phyloP scores from a whole-genome alignment of 495 filamentous ascomycete genomes.

The Glonium stellatum region DNA sequence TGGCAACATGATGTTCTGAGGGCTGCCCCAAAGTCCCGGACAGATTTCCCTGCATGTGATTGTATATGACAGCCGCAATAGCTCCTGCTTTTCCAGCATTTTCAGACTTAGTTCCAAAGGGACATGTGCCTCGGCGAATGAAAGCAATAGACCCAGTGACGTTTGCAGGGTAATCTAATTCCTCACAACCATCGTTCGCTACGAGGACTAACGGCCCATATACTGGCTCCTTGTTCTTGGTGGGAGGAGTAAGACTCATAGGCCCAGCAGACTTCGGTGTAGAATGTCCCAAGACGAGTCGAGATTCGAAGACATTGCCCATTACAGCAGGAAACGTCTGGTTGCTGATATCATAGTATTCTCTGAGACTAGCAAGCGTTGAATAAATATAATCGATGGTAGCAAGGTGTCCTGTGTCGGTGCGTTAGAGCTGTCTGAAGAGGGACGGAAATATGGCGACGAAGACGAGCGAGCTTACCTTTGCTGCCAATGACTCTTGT shows the following conservation, averaged over 20 bases:
- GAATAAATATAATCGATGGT: slow-evolving; percentile 56
- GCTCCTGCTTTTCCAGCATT: slow-evolving; percentile 55
- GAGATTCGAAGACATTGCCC: slow-evolving; percentile 51
- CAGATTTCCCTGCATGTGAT: slow-evolving; percentile 45
- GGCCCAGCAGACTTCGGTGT: slow-evolving; percentile 46
- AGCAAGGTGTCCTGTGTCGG: slow-evolving; percentile 45
- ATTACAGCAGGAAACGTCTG: slow-evolving; percentile 54
- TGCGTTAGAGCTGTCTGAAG: slow-evolving; percentile 13
- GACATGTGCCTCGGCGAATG: slow-evolving; percentile 55
- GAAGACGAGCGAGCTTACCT: slow-evolving; percentile 38
- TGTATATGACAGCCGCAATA: slow-evolving; percentile 55
- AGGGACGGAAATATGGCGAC: not conserved
- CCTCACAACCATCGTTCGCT: slow-evolving; percentile 18
- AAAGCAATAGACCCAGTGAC: slow-evolving; percentile 55
- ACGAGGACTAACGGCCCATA: slow-evolving; percentile 27
- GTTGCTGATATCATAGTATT: slow-evolving; percentile 52
- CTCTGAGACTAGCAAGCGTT: slow-evolving; percentile 42
- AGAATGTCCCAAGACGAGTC: slow-evolving; percentile 48
- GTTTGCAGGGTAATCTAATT: slow-evolving; percentile 47
- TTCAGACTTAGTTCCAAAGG: slow-evolving; percentile 55
- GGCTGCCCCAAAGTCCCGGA: slow-evolving; percentile 43
- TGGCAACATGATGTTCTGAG: slow-evolving; percentile 45
- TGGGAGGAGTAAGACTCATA: slow-evolving; percentile 56
- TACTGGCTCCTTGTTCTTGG: slow-evolving; percentile 49
- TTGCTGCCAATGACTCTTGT: slow-evolving; percentile 58